Conservation (phyloP, 2,329 filamentous ascomycete species). For the Hypoxylon sp. region DNA sequence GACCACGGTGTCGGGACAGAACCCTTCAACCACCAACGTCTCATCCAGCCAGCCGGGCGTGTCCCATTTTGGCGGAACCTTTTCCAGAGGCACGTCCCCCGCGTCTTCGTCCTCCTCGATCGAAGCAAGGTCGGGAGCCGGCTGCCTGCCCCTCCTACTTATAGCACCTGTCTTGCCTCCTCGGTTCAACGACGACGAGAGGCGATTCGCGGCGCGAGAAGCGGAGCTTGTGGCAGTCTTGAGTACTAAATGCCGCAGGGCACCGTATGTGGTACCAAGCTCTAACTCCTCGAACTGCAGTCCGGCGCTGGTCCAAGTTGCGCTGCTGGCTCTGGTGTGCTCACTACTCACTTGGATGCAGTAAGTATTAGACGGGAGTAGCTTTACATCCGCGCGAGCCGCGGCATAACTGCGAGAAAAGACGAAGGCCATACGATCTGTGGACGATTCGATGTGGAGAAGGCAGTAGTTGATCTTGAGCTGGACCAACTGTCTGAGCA, state of each 20-base stretch:
- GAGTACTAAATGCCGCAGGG: conserved; percentile 1
- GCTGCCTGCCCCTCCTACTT: not conserved
- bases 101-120: not conserved
- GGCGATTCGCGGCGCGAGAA: conserved; percentile 2
- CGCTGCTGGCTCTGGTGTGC: too few relatives aligned
- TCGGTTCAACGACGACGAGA: not conserved
- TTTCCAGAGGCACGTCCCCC: not conserved
- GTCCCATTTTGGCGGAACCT: not conserved
- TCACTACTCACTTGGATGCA: not conserved
- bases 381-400: not conserved
- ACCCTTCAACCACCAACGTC: conserved; percentile 3
- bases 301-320: not conserved
- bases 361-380: not conserved
- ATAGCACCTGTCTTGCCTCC: not conserved
- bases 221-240: not conserved
- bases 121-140: not conserved
- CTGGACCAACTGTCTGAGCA: not conserved
- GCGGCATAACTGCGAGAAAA: not conserved
- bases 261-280: conserved; percentile 1
- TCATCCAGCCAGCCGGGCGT: not conserved
- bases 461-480: conserved; percentile 7
- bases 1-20: conserved; percentile 47
- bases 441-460: not conserved
- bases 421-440: conserved; percentile 9
- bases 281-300: conserved; percentile 4